Percentiles rank a stretch among this genome's conserved stretches.
Conservation (phyloP, 345 rosid species). For the Punica granatum region DNA sequence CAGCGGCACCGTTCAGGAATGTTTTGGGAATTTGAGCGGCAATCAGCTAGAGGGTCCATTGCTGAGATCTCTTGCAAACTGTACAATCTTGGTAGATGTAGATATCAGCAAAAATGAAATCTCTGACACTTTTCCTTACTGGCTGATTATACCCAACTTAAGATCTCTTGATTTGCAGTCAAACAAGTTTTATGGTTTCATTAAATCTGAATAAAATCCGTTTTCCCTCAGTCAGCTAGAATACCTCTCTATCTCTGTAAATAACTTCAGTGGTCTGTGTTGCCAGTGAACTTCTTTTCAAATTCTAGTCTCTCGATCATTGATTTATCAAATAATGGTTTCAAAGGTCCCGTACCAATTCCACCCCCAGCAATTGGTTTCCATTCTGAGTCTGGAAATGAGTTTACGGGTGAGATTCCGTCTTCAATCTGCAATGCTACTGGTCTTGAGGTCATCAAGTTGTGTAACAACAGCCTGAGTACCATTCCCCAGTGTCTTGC, state of each 20-base stretch:
- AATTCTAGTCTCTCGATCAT: not conserved
- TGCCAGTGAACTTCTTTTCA: not conserved
- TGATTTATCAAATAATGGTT: not conserved
- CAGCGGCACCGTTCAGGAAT: conserved; percentile 15
- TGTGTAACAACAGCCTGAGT: conserved; percentile 14
- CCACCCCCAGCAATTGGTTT: not conserved
- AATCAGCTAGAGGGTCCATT: conserved; percentile 15
- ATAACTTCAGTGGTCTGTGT: not conserved
- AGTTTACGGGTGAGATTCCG: conserved; percentile 17
- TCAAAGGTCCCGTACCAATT: conserved; percentile 13
- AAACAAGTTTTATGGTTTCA: conserved; percentile 16
- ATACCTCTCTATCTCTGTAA: conserved; percentile 8
- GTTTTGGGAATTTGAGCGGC: not conserved
- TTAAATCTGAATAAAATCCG: conserved; percentile 12
- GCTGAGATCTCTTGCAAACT: conserved; percentile 13
- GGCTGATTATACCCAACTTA: fast-evolving
- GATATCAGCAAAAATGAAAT: conserved; percentile 7
- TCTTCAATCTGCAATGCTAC: conserved; percentile 14
- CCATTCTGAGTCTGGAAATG: conserved; percentile 1
- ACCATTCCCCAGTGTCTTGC: conserved; percentile 22
- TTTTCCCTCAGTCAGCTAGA: not conserved
- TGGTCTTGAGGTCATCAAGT: not conserved
- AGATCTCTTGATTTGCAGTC: conserved; percentile 14
- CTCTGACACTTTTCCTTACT: conserved; percentile 12
- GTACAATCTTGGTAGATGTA: not conserved